Evolutionary conservation across 2,329 filamentous ascomycete genomes (phyloP), one percentile per base, ranked within the genome.

Genomic region (Thermothelomyces thermophilus): DNA sequence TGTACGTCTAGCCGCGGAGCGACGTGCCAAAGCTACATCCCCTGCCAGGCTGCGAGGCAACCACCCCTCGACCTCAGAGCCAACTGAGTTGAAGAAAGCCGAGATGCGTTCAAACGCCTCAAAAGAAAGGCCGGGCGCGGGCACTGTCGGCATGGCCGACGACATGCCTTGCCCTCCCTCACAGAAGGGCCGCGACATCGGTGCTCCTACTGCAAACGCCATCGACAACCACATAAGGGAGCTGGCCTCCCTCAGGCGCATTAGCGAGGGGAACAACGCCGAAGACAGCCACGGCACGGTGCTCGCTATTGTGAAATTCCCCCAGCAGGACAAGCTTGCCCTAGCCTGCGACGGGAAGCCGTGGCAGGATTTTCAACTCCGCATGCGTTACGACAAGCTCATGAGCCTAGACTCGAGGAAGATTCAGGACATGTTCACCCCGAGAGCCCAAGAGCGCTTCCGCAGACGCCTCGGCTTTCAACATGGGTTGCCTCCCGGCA

Each of bases 301-400:
- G 24, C 55, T 55, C 34, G 56, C 50, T 22, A 37, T 73, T 39
- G 62, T 78, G 24, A 67, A 70, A 28, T 68, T 70, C 36, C 68
- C 64, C 7, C 48, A 50, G 42, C 56, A 51, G 16, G 59, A 52
- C 2, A 55, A 46, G 9, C 55, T 55, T 1, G 24, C 20, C 16
- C 9, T 10, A 24, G 67, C 66, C 57, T 74, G 71, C 58, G 63
- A 65, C 53, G 68, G 62, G 51, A 57, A 22, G 11, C 6, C 6
- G 3, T 60, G 55, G 51, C 55, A 17, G 67, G 64, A 56, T 3
- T 65, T 71, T 28, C 49, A 62, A 19, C 64, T 77, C 47, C 68
- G 67, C 2, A 71, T 78, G 48, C 65, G 70, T 50, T 76, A 75
- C 1, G 58, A 68, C 2, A 74, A 70, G 37, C 66, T 81, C 4